A percentile compares a stretch with the other conserved stretches of the same genome.
phyloP scores from a whole-genome alignment of 2,329 filamentous ascomycete species.

The Fusarium anthophilum region DNA sequence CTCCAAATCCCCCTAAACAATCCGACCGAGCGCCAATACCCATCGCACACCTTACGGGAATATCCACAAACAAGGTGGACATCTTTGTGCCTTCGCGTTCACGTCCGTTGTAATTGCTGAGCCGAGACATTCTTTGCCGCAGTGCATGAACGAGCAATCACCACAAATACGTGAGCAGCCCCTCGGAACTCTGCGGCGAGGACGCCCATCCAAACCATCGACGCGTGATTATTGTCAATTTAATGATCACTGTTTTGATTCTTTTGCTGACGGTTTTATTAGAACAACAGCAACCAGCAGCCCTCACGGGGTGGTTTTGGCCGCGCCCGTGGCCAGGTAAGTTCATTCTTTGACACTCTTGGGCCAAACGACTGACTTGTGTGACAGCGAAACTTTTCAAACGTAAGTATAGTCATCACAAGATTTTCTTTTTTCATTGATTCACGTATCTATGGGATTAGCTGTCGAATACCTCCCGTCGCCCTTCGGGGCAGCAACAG shows the following conservation, averaged over 20 bases:
- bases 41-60: fast-evolving
- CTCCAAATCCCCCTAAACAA: fast-evolving
- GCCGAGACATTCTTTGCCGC: not conserved
- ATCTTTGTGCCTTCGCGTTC: not conserved
- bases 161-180: not conserved
- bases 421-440: no score
- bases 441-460: not conserved
- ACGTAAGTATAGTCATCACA: not conserved
- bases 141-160: not conserved
- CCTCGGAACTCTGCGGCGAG: no score
- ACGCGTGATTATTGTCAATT: no score
- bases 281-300: not conserved
- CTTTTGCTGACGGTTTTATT: no score
- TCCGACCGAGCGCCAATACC: not conserved
- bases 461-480: fast-evolving
- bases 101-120: not conserved
- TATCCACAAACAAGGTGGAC: not conserved
- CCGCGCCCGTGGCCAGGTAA: not conserved
- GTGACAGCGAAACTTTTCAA: fast-evolving
- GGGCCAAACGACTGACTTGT: not conserved
- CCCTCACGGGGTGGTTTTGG: not conserved
- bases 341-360: not conserved
- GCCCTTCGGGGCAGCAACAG: not conserved
- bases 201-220: no score
- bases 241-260: no score